Percentiles rank a stretch among this genome's conserved stretches.
Conservation (phyloP, 2,329 filamentous ascomycete species). For the Alternaria arborescens region DNA sequence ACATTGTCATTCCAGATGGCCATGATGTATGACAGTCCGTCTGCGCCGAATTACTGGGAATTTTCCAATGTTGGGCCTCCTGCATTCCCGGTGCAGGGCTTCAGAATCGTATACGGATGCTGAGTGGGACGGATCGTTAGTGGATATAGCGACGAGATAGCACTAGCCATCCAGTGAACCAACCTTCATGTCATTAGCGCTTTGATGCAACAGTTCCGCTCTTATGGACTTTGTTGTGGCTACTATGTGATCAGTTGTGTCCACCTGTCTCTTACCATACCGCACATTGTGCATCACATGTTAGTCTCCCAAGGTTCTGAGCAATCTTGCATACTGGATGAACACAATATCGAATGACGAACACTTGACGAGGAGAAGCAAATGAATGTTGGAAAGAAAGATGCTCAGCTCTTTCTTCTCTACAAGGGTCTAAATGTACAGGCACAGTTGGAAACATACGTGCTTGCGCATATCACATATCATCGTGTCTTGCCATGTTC, state of each 20-base stretch:
- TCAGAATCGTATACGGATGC: constrained; percentile 37
- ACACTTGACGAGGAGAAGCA: not conserved
- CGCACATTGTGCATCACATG: not conserved
- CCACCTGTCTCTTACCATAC: not conserved
- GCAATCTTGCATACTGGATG: not conserved
- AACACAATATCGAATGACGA: not conserved
- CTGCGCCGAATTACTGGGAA: constrained; percentile 39
- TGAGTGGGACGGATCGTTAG: constrained; percentile 10
- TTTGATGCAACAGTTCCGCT: not conserved
- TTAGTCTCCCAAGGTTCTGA: not conserved
- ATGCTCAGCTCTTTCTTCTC: not conserved
- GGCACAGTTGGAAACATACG: not conserved
- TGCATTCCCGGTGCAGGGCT: constrained; percentile 37
- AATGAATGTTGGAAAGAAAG: not conserved
- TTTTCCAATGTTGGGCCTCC: constrained; percentile 37
- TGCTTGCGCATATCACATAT: not conserved
- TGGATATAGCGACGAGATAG: not conserved
- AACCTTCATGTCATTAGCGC: too few relatives aligned
- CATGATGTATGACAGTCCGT: constrained; percentile 31
- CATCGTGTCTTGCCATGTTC: not conserved
- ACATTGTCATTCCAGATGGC: constrained; percentile 44
- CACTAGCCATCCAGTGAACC: not conserved
- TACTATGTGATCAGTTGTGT: not conserved
- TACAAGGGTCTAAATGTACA: not conserved
- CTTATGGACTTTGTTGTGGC: not conserved